Percentiles rank a stretch among this genome's conserved stretches.
These are phyloP conservation scores for Claviceps humidiphila DNA, from an alignment of 2,329 filamentous ascomycete species.

Conservation along the genomic window DNA sequence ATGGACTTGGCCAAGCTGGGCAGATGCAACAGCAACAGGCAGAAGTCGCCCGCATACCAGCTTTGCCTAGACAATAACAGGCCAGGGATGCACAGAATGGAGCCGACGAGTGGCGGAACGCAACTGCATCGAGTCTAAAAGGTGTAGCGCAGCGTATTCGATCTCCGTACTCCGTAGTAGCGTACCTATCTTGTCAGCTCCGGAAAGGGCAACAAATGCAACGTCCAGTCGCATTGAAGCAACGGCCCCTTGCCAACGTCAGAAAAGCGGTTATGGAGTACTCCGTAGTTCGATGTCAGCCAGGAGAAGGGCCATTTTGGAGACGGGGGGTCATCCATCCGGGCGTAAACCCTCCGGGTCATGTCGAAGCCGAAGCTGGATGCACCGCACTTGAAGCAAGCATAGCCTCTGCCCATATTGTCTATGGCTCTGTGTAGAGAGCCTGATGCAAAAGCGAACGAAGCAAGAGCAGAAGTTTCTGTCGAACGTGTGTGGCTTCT, in stretches of 20 bases:
- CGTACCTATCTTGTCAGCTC: slow-evolving; percentile 1
- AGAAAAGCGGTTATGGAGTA: background rate
- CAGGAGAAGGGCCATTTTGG: background rate
- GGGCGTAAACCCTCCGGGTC: background rate
- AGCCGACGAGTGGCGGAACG: background rate
- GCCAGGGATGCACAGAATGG: background rate
- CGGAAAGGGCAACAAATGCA: slow-evolving; percentile 1
- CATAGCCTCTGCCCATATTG: no score
- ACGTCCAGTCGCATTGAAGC: slow-evolving; percentile 1
- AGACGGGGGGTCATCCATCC: background rate
- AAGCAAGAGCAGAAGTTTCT: no score
- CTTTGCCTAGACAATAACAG: background rate
- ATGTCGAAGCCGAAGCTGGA: background rate
- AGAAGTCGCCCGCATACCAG: background rate
- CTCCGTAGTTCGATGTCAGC: background rate
- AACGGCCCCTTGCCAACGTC: background rate
- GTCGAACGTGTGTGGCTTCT: no score
- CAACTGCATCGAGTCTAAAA: slow-evolving; percentile 2
- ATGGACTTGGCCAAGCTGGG: background rate
- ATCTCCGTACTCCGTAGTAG: background rate
- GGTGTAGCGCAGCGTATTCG: background rate
- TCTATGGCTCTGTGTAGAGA: no score
- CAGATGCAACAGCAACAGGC: background rate
- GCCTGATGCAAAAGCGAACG: no score
- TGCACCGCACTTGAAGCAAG: no score